Conservation (phyloP, 495 filamentous ascomycete species). For the Choiromyces venosus region DNA sequence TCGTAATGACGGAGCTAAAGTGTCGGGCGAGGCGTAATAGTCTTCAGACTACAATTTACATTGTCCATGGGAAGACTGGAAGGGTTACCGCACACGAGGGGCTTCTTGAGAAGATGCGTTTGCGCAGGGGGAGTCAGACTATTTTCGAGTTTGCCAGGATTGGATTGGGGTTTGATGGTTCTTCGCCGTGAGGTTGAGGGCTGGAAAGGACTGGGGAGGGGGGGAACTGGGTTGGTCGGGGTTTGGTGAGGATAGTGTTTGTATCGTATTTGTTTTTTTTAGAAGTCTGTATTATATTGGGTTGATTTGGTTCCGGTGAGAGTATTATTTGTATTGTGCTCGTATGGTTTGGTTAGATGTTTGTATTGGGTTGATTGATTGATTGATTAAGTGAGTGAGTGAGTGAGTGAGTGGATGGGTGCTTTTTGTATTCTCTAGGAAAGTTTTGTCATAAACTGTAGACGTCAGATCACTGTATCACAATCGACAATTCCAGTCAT, state of each 20-base stretch:
- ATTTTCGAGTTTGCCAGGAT: neutral
- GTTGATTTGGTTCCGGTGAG: too few species aligned
- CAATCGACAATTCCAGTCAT: neutral
- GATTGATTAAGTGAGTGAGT: too few species aligned
- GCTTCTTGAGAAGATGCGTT: too few species aligned
- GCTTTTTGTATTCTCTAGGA: neutral
- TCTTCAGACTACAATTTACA: neutral
- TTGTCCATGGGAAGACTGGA: neutral
- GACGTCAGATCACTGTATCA: neutral
- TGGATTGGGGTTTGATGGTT: neutral
- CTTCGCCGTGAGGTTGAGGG: neutral
- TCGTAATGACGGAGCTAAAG: neutral
- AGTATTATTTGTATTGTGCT: too few species aligned
- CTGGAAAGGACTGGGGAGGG: neutral
- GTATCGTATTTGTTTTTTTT: neutral
- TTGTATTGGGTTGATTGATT: neutral
- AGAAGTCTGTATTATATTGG: neutral
- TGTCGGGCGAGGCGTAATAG: neutral
- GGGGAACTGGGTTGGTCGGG: neutral
- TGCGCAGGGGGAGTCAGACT: too few species aligned
- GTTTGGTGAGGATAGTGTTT: neutral
- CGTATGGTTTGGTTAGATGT: too few species aligned
- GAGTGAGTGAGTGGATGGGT: neutral
- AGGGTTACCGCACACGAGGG: too few species aligned
- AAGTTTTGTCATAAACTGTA: neutral